phyloP scores from a whole-genome alignment of 2,329 filamentous ascomycete species.

The Lachnellula occidentalis region DNA sequence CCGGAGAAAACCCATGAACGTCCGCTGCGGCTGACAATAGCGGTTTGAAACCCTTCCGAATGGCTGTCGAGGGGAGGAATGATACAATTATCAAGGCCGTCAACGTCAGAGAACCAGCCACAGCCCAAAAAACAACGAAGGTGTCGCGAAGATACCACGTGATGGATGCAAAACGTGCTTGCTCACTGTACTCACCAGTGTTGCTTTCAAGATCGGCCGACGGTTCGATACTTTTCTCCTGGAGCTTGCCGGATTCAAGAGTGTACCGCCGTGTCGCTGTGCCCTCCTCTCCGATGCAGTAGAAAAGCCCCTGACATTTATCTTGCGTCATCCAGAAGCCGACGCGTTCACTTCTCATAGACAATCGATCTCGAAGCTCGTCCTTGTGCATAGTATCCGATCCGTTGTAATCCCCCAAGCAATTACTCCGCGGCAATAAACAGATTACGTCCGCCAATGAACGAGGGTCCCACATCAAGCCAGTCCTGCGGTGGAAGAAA shows the following conservation, averaged over 20 bases:
- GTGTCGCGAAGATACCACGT: slow-evolving; percentile 70
- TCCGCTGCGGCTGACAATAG: slow-evolving; percentile 56
- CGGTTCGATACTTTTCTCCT: slow-evolving; percentile 25
- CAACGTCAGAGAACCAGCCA: slow-evolving; percentile 56
- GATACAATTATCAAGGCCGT: slow-evolving; percentile 70
- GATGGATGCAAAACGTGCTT: slow-evolving; percentile 60
- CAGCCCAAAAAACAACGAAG: slow-evolving; percentile 59
- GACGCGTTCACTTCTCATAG: slow-evolving; percentile 62
- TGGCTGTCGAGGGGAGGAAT: slow-evolving; percentile 63
- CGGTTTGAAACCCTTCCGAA: slow-evolving; percentile 68
- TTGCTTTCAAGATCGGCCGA: slow-evolving; percentile 22
- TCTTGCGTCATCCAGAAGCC: slow-evolving; percentile 78
- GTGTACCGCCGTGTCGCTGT: slow-evolving; percentile 45
- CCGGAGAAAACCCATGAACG: slow-evolving; percentile 67
- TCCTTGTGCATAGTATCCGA: slow-evolving; percentile 55
- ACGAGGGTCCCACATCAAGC: slow-evolving; percentile 78
- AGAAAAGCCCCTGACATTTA: slow-evolving; percentile 61
- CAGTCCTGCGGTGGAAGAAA: slow-evolving; percentile 62
- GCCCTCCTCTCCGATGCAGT: slow-evolving; percentile 67
- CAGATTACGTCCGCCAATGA: slow-evolving; percentile 77
- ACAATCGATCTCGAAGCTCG: slow-evolving; percentile 49
- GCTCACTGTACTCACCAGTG: slow-evolving; percentile 16
- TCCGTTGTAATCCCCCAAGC: slow-evolving; percentile 64
- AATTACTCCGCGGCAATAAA: slow-evolving; percentile 75
- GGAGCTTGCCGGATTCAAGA: slow-evolving; percentile 41